phyloP scores from a whole-genome alignment of 2,329 filamentous ascomycete genomes.

The Epichloe scottii region DNA sequence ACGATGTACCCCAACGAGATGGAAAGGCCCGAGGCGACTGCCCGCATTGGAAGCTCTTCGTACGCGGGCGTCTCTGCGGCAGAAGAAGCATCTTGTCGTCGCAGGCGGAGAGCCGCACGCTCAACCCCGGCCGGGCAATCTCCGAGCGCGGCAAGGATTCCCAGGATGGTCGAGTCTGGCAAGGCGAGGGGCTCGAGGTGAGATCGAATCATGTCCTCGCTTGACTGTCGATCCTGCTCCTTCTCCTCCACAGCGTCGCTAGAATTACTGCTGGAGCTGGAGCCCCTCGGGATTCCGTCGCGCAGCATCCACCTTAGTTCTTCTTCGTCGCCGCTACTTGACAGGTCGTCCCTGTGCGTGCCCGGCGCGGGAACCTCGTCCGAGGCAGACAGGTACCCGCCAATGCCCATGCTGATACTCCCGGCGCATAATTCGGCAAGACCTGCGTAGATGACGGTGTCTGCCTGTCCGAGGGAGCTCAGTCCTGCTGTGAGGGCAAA shows the following conservation, averaged over 20 bases:
- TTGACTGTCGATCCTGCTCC: neutral
- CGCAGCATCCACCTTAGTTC: conserved; percentile 16
- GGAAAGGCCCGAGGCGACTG: conserved; percentile 40
- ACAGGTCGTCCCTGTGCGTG: neutral
- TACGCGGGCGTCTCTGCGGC: conserved; percentile 9
- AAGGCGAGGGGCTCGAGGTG: conserved; percentile 22
- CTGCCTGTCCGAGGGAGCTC: conserved; percentile 44
- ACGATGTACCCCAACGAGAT: conserved; percentile 50
- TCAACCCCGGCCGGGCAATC: conserved; percentile 19
- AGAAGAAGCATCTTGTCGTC: neutral
- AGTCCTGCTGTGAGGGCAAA: conserved; percentile 64
- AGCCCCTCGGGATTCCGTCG: neutral
- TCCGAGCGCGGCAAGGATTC: conserved; percentile 16
- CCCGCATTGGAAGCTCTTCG: conserved; percentile 14
- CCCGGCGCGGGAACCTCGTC: conserved; percentile 17
- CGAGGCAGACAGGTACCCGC: conserved; percentile 52
- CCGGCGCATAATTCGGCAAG: conserved; percentile 60
- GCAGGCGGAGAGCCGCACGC: conserved; percentile 11
- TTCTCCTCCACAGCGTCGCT: conserved; percentile 9
- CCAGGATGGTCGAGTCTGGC: conserved; percentile 9
- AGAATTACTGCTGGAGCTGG: conserved; percentile 2
- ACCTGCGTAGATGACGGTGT: conserved; percentile 54
- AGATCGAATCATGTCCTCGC: conserved; percentile 15
- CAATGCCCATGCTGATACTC: conserved; percentile 62
- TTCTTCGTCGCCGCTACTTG: conserved; percentile 9